phyloP scores from a whole-genome alignment of 495 filamentous ascomycete genomes.

The Neurospora sp. region DNA sequence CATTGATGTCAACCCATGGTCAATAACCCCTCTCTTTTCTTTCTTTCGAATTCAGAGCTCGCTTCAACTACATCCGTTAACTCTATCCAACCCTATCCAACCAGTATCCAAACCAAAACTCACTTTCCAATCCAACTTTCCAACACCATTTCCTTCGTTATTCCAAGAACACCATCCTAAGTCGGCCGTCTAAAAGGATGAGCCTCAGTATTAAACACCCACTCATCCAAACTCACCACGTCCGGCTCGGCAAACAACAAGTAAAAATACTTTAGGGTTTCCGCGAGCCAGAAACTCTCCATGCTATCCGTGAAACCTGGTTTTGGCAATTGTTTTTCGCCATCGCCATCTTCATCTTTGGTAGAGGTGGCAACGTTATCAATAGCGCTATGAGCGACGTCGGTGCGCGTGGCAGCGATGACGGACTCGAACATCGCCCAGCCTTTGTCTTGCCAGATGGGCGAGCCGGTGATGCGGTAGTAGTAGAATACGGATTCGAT shows the following conservation, averaged over 20 bases:
- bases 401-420: constrained; percentile 52
- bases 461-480: constrained; percentile 82
- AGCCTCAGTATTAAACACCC: constrained; percentile 62
- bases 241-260: constrained; percentile 68
- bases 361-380: constrained; percentile 50
- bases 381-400: constrained; percentile 63
- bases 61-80: too few relatives aligned
- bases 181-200: constrained; percentile 48
- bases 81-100: too few relatives aligned
- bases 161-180: too few relatives aligned
- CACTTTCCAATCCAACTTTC: neutral
- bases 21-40: too few relatives aligned
- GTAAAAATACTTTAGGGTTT: constrained; percentile 93
- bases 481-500: constrained; percentile 95
- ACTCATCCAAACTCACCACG: constrained; percentile 73
- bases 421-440: constrained; percentile 91
- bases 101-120: neutral
- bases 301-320: constrained; percentile 34
- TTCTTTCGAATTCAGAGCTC: too few relatives aligned
- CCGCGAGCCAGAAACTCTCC: constrained; percentile 61
- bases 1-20: too few relatives aligned
- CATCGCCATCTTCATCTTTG: neutral
- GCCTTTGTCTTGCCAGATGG: constrained; percentile 70
- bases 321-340: neutral
- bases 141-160: neutral